Conservation (phyloP, 441 rosid genomes). For the Erysimum pusillum region DNA sequence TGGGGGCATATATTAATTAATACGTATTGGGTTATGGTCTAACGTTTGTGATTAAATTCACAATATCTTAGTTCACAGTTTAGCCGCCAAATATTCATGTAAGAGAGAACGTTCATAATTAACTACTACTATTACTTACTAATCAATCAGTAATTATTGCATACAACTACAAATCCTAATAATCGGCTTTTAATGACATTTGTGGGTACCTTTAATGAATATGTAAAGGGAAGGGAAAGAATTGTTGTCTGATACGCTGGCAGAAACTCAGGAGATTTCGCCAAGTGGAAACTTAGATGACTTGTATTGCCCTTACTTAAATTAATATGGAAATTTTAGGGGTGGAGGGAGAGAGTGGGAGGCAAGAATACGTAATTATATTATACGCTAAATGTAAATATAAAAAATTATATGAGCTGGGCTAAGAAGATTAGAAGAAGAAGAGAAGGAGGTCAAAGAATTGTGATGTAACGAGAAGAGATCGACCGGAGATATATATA, state of each 20-base stretch:
- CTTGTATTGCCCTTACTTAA: constrained; percentile 4
- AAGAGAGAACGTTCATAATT: not conserved
- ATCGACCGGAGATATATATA: constrained; percentile 22
- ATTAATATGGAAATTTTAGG: not conserved
- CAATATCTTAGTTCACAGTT: constrained; percentile 38
- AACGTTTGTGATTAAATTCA: constrained; percentile 44
- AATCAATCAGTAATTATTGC: constrained; percentile 1
- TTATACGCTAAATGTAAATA: constrained; percentile 22
- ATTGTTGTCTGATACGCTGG: constrained; percentile 47
- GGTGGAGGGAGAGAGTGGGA: constrained; percentile 41
- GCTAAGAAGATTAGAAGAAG: constrained; percentile 18
- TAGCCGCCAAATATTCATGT: constrained; percentile 28
- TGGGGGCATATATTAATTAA: constrained; percentile 9
- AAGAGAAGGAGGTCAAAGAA: constrained; percentile 5
- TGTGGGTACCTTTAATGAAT: constrained; percentile 43
- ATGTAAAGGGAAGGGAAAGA: constrained; percentile 17
- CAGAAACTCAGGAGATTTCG: constrained; percentile 37
- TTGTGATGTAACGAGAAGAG: constrained; percentile 23
- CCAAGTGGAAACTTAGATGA: constrained; percentile 37
- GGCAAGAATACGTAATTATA: constrained; percentile 39
- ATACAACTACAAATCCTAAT: not conserved
- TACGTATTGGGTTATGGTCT: constrained; percentile 31
- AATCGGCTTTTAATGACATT: constrained; percentile 7
- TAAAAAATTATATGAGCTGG: constrained; percentile 3
- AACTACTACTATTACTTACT: constrained; percentile 6